A percentile compares a stretch with the other conserved stretches of the same genome.
Evolutionary conservation across 805 yeast genomes (phyloP).

Genomic region (Tetrapisispora phaffii): DNA sequence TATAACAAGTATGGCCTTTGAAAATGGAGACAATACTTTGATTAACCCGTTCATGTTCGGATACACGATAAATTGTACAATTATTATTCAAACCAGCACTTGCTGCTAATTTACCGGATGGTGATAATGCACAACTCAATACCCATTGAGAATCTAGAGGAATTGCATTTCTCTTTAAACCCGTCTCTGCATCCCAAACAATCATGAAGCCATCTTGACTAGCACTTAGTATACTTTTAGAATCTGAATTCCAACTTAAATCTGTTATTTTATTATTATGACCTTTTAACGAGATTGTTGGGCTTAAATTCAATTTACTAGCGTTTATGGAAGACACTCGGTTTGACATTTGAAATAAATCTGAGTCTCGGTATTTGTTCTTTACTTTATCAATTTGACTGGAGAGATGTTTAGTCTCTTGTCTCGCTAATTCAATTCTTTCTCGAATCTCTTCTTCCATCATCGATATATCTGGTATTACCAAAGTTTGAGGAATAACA

Average conservation of each 20-base stretch:
- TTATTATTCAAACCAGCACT: conserved; percentile 77
- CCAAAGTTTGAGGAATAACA: conserved; percentile 4
- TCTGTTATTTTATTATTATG: conserved; percentile 68
- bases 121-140: conserved; percentile 61
- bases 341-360: conserved; percentile 33
- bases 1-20: conserved; percentile 76
- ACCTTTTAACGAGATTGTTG: conserved; percentile 33
- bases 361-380: conserved; percentile 36
- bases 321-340: conserved; percentile 15
- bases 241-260: conserved; percentile 57
- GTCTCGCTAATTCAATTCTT: conserved; percentile 32
- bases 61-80: conserved; percentile 56
- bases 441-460: conserved; percentile 21
- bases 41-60: conserved; percentile 28
- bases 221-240: conserved; percentile 54
- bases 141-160: conserved; percentile 73
- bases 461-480: conserved; percentile 4
- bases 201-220: conserved; percentile 82
- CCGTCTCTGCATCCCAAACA: conserved; percentile 72
- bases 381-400: conserved; percentile 40
- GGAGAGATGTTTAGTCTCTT: conserved; percentile 40
- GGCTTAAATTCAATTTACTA: conserved; percentile 26
- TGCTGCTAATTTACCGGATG: conserved; percentile 57
- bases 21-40: conserved; percentile 43
- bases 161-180: conserved; percentile 60